Base-by-base conservation (phyloP, 23 red algal genomes). In the Gracilaria gracilis region DNA sequence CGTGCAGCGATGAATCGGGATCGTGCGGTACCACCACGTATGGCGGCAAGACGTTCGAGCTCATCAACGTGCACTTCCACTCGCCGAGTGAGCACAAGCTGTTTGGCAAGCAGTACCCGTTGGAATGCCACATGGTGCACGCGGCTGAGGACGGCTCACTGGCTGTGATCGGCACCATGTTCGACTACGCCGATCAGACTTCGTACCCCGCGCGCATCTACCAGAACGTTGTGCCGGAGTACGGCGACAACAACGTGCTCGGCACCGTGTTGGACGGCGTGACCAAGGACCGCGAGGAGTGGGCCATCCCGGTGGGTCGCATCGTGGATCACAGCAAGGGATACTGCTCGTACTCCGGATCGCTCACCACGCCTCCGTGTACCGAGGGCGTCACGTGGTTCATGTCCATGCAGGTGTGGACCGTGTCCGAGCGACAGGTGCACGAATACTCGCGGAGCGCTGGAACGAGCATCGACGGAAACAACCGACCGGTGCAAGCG, bases 291-390 rank as follows among this genome's bases (percentile, higher is more conserved):
- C 57, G 74, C 17, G 87, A 28, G 24, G 57, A 64, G 23, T 67
- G 53, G 54, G 35, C 35, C 27, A 34, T 82, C 0, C 54, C 53
- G 23, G 54, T 82, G 53, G 79, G 58, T 1, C 53, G 31, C 21
- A 46, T 82, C 19, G 58, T 82, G 40, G n/a, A 82, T 27, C 79
- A 62, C n/a, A 82, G 24, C 79, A 65, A 82, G 58, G 71, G 88
- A 0, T 83, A 67, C 39, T 96, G 89, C 69, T 61, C 83, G 11
- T 96, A 79, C 24, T 79, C 83, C 14, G 94, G 94, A n/a, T 81
- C 67, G 33, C 70, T 96, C 16, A 96, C 94, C 7, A 96, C 94
- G 17, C 94, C 94, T 64, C 94, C 94, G 40, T 96, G 94, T 37
- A 88, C 87, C 0, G 94, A 96, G 69, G 88, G 88, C 34, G 94